Evolutionary conservation across 2,329 filamentous ascomycete species (phyloP), one percentile per base, ranked within the genome.

Genomic region (Aspergillus tamarii): DNA sequence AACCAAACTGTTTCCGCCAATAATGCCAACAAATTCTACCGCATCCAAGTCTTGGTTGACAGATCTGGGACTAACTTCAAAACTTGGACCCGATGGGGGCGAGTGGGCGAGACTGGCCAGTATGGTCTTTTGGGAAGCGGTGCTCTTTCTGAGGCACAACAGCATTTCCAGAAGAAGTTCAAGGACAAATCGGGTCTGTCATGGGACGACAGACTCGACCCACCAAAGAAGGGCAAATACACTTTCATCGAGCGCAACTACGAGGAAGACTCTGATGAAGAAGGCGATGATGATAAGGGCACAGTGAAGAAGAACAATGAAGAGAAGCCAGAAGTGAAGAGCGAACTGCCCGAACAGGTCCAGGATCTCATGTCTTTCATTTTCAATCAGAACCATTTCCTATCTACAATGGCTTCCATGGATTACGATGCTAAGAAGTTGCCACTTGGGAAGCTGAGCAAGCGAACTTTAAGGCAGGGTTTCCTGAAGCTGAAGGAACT

Each of bases 1-100:
- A 95, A 94, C 69, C 90, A 94, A 74, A 91, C 92, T 12, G 91
- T 93, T 68, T 82, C 91, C 0, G 79, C 82, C 0, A 78, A 84
- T 54, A 95, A 94, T 73, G 91, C 91, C 77, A 94, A 95, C 77
- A 95, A 95, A 69, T 94, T 94, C 75, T 94, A 94, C 72, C 86
- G 87, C 32, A 76, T 93, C 32, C 91, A 94, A 81, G 81, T 91
- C 66, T 72, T 88, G n/a, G 48, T 59, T 19, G 57, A 61, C 7
- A 58, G 60, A 3, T 59, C 61, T 11, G 62, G 60, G 68, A 70
- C 26, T 65, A 68, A 16, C 72, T 91, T 83, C 74, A 80, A 82
- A 50, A 88, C 87, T 0, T 94, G 91, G 90, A 92, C 89, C 3
- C 85, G 91, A 62, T 96, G 91, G 91, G 93, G 93, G 26, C 87